phyloP scores from a whole-genome alignment of 164 flowering plant genomes.

The Sedum album region DNA sequence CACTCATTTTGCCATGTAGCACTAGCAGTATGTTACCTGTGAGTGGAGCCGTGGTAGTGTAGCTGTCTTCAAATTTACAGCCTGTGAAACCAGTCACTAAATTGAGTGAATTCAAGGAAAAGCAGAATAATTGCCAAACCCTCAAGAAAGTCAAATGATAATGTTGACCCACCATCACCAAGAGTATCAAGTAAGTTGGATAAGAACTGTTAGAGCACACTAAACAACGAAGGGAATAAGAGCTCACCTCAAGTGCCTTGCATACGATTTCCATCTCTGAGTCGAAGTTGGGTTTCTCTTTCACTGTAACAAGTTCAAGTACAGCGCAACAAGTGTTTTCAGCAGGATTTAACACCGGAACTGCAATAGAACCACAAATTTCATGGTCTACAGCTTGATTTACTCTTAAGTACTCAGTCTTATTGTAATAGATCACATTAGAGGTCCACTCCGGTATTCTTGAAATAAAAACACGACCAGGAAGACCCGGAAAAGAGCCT shows the following conservation, averaged over 20 bases:
- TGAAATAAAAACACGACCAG: conserved; percentile 79
- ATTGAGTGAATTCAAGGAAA: neutral
- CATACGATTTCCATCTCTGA: conserved; percentile 65
- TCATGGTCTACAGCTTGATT: conserved; percentile 53
- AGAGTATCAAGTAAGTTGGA: neutral
- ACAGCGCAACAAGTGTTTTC: conserved; percentile 70
- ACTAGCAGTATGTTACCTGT: conserved; percentile 43
- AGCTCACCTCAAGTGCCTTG: conserved; percentile 61
- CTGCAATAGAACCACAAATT: conserved; percentile 73
- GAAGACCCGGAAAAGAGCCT: conserved; percentile 56
- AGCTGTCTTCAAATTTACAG: conserved; percentile 53
- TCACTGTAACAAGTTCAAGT: conserved; percentile 64
- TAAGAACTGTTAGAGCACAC: neutral
- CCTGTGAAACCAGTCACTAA: conserved; percentile 29
- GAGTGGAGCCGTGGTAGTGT: conserved; percentile 36
- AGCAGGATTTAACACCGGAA: conserved; percentile 52
- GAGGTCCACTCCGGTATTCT: conserved; percentile 26
- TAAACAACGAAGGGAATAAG: neutral
- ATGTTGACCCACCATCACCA: neutral
- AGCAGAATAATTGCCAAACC: neutral
- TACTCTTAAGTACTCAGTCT: conserved; percentile 56
- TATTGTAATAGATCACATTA: conserved; percentile 35
- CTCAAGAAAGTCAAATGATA: neutral
- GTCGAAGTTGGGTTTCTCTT: conserved; percentile 63
- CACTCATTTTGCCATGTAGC: neutral